phyloP scores from a whole-genome alignment of 768 basidiomycete species.

The Boletales sp. region DNA sequence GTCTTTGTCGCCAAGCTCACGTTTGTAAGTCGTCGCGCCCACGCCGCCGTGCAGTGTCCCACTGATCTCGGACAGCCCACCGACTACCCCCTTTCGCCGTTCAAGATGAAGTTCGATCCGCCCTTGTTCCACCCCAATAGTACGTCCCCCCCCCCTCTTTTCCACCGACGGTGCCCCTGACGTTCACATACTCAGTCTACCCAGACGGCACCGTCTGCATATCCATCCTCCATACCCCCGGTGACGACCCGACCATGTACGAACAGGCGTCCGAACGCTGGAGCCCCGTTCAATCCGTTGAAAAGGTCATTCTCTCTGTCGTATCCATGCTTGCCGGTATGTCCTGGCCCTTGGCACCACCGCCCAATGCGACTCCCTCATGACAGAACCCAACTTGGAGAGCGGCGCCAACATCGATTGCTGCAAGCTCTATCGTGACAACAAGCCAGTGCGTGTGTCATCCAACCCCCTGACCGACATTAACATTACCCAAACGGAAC shows the following conservation, averaged over 20 bases:
- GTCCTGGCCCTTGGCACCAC: background rate
- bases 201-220: constrained; percentile 97
- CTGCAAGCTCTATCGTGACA: constrained; percentile 93
- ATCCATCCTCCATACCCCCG: constrained; percentile 94
- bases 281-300: constrained; percentile 98
- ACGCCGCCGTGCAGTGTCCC: background rate
- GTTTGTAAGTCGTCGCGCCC: constrained; percentile 57
- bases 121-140: constrained; percentile 97
- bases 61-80: constrained; percentile 53
- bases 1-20: constrained; percentile 89
- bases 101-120: constrained; percentile 99
- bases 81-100: constrained; percentile 96
- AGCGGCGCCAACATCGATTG: constrained; percentile 97
- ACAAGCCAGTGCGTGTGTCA: constrained; percentile 47
- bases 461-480: background rate
- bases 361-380: background rate
- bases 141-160: constrained; percentile 37
- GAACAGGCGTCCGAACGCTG: constrained; percentile 95
- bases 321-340: constrained; percentile 94
- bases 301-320: constrained; percentile 94
- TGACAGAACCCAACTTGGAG: constrained; percentile 90
- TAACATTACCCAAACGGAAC: background rate
- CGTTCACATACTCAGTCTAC: constrained; percentile 60
- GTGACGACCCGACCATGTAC: constrained; percentile 89
- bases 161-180: too few species aligned